Evolutionary conservation across 1,284 basidiomycete species (phyloP), one percentile per base, ranked within the genome.

Genomic region (Trametes polyzona): DNA sequence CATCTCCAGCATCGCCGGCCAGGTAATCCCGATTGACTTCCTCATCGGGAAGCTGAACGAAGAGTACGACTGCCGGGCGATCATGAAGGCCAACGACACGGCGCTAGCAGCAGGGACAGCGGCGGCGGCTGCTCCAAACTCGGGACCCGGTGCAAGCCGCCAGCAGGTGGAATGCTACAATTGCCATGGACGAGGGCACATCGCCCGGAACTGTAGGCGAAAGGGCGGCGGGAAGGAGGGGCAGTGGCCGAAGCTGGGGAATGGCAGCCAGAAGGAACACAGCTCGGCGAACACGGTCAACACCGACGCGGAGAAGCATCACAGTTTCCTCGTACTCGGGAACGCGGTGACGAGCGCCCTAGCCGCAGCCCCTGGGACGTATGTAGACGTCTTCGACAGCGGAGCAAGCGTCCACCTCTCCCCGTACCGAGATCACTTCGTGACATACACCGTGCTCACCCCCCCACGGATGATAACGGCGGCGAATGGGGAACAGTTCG

Each of bases 361-460:
- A 3, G 36, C 36, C 5, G 36, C 36, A 5, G 19, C 36, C 11
- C 36, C n/a, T 3, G 36, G 19, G 3, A 4, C 17, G 5, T 39
- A 65, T 23, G 58, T 53, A 19, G 66, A 70, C 37, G 62, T 74
- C 23, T 71, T 65, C 51, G 70, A 76, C 60, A 75, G 73, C 23
- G 73, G 73, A 6, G 70, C 73, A 5, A 70, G 68, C 7, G 57
- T 65, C 4, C 75, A 77, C 58, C 73, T 76, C 67, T 66, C 72
- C 7, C 70, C 70, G 1, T 69, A 66, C 55, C 58, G 65, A 6
- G 40, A 71, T 12, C 39, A 47, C 9, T 64, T 74, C 41, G 49
- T 50, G 10, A 65, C 63, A 21, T 70, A 58, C 52, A 1, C 9
- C 1, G 49, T 47, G 2, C 48, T 61, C 1, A 71, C 72, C 37